Base-by-base conservation (phyloP, 345 rosid genomes). In the Sonneratia alba region DNA sequence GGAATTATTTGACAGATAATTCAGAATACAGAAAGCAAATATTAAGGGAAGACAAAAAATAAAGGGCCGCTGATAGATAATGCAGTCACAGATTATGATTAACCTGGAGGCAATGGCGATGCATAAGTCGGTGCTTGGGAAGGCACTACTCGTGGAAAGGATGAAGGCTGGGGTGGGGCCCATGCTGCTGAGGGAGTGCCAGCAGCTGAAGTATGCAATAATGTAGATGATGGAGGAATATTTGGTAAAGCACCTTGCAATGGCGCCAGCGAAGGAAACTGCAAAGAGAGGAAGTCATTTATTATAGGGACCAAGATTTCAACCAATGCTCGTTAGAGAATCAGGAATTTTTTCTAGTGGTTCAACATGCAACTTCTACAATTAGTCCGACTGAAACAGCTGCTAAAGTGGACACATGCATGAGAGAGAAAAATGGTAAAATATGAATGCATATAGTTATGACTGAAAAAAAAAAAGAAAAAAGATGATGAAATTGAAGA, bases 231-330 rank as follows among this genome's bases (percentile, higher is more conserved):
- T 12, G 87, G 85, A 68, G 87, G 78, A 70, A 78, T 55, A 76
- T 76, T 84, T 62, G 87, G 92, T 71, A 90, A 73, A 67, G 90
- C 90, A 75, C 88, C 78, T 81, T 87, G 93, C 71, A 87, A 75
- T 70, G 97, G 64, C 27, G 76, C 79, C 91, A 92, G 82, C 70
- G 95, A 84, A 82, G 95, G 96, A 78, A 92, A 95, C 93, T 85
- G 74, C 80, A 88, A n/a, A 72, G 71, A 19, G 70, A 71, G 70
- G 65, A 75, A 74, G 42, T 38, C 22, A 14, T 36, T 6, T 21
- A 53, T 5, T 70, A 10, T 4, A 32, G 14, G 11, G 36, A 48
- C n/a, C 65, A 72, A 32, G 4, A n/a, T n/a, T 24, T 40, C 13
- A 16, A 38, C 47, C 18, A 42, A 61, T 19, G 32, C 21, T 19